Base-by-base conservation (phyloP, 139 green algal species). In the Ettlia oleoabundans region DNA sequence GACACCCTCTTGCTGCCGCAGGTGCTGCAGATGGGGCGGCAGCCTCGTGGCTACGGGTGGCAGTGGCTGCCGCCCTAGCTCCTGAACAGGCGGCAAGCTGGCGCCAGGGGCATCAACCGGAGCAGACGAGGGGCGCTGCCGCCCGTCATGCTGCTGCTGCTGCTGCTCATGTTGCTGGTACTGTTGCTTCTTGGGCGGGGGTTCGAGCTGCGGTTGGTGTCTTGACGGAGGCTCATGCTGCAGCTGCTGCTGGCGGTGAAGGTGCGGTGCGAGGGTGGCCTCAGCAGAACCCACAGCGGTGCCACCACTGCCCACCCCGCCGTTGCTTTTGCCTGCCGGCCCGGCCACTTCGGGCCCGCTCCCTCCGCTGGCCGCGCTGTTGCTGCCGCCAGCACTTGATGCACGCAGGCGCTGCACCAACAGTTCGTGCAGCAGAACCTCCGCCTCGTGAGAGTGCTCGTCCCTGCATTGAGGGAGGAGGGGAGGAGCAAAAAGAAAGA, bases 381-480 rank as follows among this genome's bases (percentile, higher is more conserved):
- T 80, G 73, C 73, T 80, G 73, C 41, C 73, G 28, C 73, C 73
- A 1, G 52, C 53, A 4, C 30, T 52, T 26, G 52, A 69, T 6
- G 18, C 35, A 3, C 73, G 58, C 75, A 81, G 75, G 15, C 75
- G 75, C 58, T 72, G 75, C 38, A 81, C 28, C 75, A 81, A 58
- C 75, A 81, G 75, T 38, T 81, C 75, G 28, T 81, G 75, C 40
- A 81, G 58, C 75, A 81, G 40, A 37, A 30, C 38, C 58, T 81
- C 75, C 1, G 75, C 75, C 58, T 81, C 75, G 40, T 42, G 28
- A 9, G 75, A 81, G 0, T 81, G 75, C 58, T 71, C 75, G 6
- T 81, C 58, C 58, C 75, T 70, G 58, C 38, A 47, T 35, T n/a
- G 37, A 51, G 65, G 37, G 37, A 1, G 26, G 65, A 24, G n/a